phyloP scores from a whole-genome alignment of 768 basidiomycete species.

The Mycena polygramma region DNA sequence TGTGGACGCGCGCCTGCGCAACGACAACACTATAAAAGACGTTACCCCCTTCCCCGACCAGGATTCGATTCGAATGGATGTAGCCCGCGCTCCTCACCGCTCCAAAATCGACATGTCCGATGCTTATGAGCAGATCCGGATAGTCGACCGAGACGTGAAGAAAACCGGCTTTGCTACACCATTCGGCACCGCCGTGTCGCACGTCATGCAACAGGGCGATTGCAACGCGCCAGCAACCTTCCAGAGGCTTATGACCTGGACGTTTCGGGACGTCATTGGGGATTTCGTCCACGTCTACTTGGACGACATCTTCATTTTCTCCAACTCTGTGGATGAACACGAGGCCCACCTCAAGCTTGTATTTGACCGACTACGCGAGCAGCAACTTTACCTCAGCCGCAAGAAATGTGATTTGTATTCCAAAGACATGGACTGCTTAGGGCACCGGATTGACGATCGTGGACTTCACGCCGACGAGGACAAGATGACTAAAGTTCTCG shows the following conservation, averaged over 20 bases:
- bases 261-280: constrained; percentile 53
- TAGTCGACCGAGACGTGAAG: constrained; percentile 39
- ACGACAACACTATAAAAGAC: constrained; percentile 46
- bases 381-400: constrained; percentile 44
- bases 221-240: not conserved
- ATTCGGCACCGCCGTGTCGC: not conserved
- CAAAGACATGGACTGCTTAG: no score
- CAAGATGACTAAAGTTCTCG: no score
- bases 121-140: constrained; percentile 49
- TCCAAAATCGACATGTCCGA: no score
- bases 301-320: constrained; percentile 59
- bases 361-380: constrained; percentile 44
- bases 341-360: constrained; percentile 47
- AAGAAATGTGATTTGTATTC: constrained; percentile 29
- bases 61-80: no score
- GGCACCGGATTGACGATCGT: no score
- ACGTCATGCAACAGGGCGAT: not conserved
- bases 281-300: constrained; percentile 57
- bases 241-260: no score
- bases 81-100: no score
- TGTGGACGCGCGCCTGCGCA: constrained; percentile 50
- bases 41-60: no score
- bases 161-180: constrained; percentile 45
- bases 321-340: constrained; percentile 53
- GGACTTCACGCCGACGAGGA: no score